Evolutionary conservation across 179 eudicot species (phyloP).

Genomic region (Spinacia oleracea): DNA sequence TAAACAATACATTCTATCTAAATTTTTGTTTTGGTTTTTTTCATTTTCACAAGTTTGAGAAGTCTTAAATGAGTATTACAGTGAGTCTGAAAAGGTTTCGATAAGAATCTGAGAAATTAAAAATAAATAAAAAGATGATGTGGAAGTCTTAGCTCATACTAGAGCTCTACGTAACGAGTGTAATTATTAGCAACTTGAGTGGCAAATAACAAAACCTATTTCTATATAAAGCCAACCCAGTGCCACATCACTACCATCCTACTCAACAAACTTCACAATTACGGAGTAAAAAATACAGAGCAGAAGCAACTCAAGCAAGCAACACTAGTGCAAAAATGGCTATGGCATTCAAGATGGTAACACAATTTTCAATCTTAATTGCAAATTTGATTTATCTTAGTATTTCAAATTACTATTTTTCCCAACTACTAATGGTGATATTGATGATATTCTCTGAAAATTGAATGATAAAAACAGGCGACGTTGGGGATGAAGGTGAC

Average conservation of each 20-base stretch:
- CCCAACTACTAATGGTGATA: not conserved
- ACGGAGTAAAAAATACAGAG: not conserved
- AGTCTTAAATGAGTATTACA: too few relatives aligned
- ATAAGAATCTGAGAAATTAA: too few relatives aligned
- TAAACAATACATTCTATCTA: too few relatives aligned
- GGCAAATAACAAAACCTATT: slow-evolving; percentile 18
- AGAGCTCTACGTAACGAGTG: not conserved
- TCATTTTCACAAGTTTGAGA: too few relatives aligned
- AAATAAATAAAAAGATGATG: too few relatives aligned
- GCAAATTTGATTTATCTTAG: not conserved
- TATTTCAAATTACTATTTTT: not conserved
- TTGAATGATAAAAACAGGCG: slow-evolving; percentile 43
- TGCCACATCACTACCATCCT: slow-evolving; percentile 35
- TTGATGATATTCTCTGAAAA: not conserved
- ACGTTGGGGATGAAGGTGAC: slow-evolving; percentile 80
- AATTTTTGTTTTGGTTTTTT: too few relatives aligned
- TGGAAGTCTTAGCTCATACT: too few relatives aligned
- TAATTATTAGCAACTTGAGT: slow-evolving; percentile 14
- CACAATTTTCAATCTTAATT: not conserved
- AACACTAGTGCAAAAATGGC: slow-evolving; percentile 55
- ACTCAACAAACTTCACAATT: slow-evolving; percentile 12
- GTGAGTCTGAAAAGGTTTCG: too few relatives aligned
- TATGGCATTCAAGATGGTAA: slow-evolving; percentile 98
- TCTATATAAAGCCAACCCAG: slow-evolving; percentile 21
- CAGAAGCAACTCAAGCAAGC: not conserved